A percentile compares a stretch with the other conserved stretches of the same genome.
Conservation (phyloP, 257 asterid species). For the Scutellaria baicalensis region DNA sequence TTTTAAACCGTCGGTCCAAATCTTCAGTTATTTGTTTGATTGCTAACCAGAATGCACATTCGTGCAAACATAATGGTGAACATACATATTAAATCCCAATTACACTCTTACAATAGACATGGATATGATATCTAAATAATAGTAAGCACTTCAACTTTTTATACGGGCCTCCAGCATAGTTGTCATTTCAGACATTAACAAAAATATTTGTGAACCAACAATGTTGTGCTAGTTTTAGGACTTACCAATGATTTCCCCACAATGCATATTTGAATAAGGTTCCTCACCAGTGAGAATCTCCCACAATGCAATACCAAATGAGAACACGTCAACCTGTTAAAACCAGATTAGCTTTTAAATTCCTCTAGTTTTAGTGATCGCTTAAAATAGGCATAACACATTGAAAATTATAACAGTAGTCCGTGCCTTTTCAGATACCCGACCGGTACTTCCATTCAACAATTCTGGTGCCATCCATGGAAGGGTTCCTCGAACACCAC, state of each 20-base stretch:
- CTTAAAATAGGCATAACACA: not conserved
- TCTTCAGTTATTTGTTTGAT: not conserved
- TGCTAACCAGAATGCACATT: not conserved
- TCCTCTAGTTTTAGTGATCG: not conserved
- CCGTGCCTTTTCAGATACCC: conserved; percentile 64
- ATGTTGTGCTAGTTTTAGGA: not conserved
- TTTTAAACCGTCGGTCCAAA: not conserved
- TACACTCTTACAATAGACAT: not conserved
- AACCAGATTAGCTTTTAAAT: conserved; percentile 8
- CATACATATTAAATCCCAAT: not conserved
- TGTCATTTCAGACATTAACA: conserved; percentile 1
- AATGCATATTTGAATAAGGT: conserved; percentile 80
- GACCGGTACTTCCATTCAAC: conserved; percentile 54
- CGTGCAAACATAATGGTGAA: not conserved
- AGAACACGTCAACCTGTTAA: conserved; percentile 73
- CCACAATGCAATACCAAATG: conserved; percentile 72
- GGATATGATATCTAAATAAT: not conserved
- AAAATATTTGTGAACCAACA: not conserved
- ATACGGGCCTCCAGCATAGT: not conserved
- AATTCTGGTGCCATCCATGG: conserved; percentile 86
- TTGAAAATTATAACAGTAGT: not conserved
- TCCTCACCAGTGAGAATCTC: conserved; percentile 77
- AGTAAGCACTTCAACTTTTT: not conserved
- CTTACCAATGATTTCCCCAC: conserved; percentile 78
- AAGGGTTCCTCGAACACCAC: conserved; percentile 73